Base-by-base conservation (phyloP, 768 basidiomycete genomes). In the Leccinum barrowsii region DNA sequence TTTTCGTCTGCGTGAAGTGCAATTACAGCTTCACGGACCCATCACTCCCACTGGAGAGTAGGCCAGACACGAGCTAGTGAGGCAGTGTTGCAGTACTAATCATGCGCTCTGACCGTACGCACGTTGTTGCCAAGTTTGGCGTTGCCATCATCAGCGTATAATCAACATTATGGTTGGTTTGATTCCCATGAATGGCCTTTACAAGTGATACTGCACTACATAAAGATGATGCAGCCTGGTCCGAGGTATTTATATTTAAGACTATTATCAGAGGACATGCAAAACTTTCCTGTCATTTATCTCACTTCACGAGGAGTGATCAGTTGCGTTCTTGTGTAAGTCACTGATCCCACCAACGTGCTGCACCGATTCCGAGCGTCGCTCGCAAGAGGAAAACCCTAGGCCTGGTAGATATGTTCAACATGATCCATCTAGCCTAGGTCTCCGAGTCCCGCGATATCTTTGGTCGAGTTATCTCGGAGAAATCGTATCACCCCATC, bases 1-100 rank as follows among this genome's bases (percentile, higher is more conserved):
- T 94, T 77, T 95, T 86, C 69, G 92, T 94, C 49, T 95, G 92
- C 70, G 83, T 85, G 21, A 89, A 89, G 65, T 93, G 91, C 71
- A 86, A 87, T 63, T 77, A 89, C 63, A 84, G 78, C 65, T 93
- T 88, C 69, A 80, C 80, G 54, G 92, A 94, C 72, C 86, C 90
- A 21, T 79, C 78, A 22, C 66, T 90, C 46, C 76, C 81, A 7
- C 67, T 70, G 34, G 83, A 85, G 12, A 80, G 56, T 55, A 65
- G 63, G 55, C 65, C 71, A 47, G 76, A 76, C 37, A 67, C 63
- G 49, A 60, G 28, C 30, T 71, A 67, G 58, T 6, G 55, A 53
- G 55, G 51, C 54, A 30, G 59, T 40, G 28, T n/a, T 57, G 53
- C n/a, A 6, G 46, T 51, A 50, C 30, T 32, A 32, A 40, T 44